Evolutionary conservation across 2,329 filamentous ascomycete species (phyloP), one percentile per base, ranked within the genome.

Genomic region (Acarospora socialis): DNA sequence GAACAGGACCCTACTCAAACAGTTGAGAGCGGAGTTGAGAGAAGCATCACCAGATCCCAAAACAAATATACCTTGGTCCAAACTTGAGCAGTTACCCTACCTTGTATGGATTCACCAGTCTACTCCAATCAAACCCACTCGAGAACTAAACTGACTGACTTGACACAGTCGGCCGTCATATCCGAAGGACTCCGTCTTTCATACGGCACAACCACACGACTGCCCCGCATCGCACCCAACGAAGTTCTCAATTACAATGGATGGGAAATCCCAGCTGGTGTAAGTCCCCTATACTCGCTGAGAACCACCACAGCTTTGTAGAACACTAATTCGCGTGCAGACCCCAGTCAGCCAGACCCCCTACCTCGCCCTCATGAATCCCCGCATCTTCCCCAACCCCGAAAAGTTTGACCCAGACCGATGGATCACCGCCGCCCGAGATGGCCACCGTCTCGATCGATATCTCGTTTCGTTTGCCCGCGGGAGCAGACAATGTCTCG

Each of bases 321-420:
- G 8, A 8, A 8, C 10, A 22, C 21, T 22, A 5, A 12, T 8
- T 32, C 30, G 12, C n/a, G 22, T 12, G 14, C 14, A 47, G 42
- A 46, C 39, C 12, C 45, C 46, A 1, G 26, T 46, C 7, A 48
- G 44, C 30, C 30, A 35, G 25, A 40, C 39, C 15, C 30, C 41
- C 1, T 38, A 45, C 20, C 36, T 49, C 7, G 36, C 49, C 7
- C 45, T 45, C 23, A 35, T 25, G 4, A 36, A 51, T 23, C 34
- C 38, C 3, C 23, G 35, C 4, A 32, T 49, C 27, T 51, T 46
- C 18, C 46, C 43, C 3, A 37, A 51, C 4, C 46, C 48, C 2
- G 28, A 39, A 14, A 30, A 25, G 2, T 52, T 48, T 34, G 34
- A 44, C 15, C 49, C 49, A 7, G 45, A 47, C 27, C 41, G 49